These are phyloP conservation scores for Chaetothyriales sp. DNA, from an alignment of 2,329 filamentous ascomycete genomes.

Conservation along the genomic window DNA sequence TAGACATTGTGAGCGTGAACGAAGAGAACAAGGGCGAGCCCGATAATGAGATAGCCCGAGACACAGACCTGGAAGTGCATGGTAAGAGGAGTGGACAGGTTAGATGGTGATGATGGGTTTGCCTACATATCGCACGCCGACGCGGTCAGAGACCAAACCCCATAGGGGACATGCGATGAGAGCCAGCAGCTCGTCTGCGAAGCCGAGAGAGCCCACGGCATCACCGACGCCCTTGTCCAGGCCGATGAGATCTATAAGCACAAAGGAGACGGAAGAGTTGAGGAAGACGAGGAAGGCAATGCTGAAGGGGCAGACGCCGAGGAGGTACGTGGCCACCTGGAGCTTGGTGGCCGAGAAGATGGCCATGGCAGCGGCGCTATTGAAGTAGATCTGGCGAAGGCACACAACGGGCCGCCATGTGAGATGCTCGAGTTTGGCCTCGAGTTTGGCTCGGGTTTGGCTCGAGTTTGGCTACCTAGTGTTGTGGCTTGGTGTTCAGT, in stretches of 20 bases:
- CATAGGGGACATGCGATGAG: conserved; percentile 36
- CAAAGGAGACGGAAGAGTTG: conserved; percentile 51
- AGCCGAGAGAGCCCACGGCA: conserved; percentile 43
- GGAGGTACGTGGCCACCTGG: conserved; percentile 47
- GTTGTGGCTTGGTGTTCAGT: too few species aligned
- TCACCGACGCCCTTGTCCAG: conserved; percentile 43
- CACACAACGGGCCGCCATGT: background rate
- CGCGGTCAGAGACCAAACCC: conserved; percentile 37
- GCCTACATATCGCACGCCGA: conserved; percentile 35
- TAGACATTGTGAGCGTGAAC: conserved; percentile 81
- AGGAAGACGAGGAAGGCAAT: conserved; percentile 54
- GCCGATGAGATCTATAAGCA: conserved; percentile 50
- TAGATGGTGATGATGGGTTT: background rate
- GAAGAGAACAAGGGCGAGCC: conserved; percentile 60
- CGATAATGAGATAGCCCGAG: conserved; percentile 70
- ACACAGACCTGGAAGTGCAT: conserved; percentile 37
- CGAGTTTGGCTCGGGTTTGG: background rate
- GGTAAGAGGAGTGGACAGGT: background rate
- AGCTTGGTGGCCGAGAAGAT: conserved; percentile 44
- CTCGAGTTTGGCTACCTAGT: background rate
- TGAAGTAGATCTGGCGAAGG: background rate
- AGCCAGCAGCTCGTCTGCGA: conserved; percentile 37
- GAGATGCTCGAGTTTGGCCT: background rate
- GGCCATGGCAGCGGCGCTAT: conserved; percentile 3
- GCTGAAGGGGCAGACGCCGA: conserved; percentile 50